Conservation (phyloP, 2,329 filamentous ascomycete species). For the Aspergillus novofumigatus region DNA sequence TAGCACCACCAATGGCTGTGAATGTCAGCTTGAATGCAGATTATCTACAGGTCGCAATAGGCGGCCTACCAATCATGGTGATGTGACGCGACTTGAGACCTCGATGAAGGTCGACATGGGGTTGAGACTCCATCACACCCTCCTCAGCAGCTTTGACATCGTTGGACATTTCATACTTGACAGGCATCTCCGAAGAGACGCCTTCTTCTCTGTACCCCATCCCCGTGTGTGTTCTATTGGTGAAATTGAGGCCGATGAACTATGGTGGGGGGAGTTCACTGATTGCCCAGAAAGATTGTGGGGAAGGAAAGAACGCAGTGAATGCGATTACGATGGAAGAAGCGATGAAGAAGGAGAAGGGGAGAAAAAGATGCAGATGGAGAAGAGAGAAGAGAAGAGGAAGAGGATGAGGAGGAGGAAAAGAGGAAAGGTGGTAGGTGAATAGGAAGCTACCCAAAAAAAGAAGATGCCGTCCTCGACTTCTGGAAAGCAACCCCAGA, state of each 20-base stretch:
- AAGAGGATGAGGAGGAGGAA: neutral
- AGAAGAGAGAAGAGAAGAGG: neutral
- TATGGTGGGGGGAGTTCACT: neutral
- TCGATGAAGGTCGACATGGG: conserved; percentile 36
- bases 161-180: conserved; percentile 16
- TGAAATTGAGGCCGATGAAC: neutral
- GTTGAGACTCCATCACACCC: conserved; percentile 20
- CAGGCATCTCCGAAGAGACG: conserved; percentile 13
- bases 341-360: neutral
- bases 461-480: neutral
- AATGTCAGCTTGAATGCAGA: conserved; percentile 7
- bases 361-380: neutral
- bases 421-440: neutral
- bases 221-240: neutral
- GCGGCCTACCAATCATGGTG: conserved; percentile 38
- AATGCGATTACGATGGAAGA: neutral
- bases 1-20: conserved; percentile 39
- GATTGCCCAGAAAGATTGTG: neutral
- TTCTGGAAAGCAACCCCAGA: neutral
- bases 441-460: neutral
- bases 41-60: neutral
- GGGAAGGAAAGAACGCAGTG: neutral
- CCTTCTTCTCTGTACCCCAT: conserved; percentile 20
- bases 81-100: conserved; percentile 40
- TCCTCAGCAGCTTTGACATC: conserved; percentile 18